Evolutionary conservation across 1,284 basidiomycete genomes (phyloP).

Genomic region (Trichosporon sp.): DNA sequence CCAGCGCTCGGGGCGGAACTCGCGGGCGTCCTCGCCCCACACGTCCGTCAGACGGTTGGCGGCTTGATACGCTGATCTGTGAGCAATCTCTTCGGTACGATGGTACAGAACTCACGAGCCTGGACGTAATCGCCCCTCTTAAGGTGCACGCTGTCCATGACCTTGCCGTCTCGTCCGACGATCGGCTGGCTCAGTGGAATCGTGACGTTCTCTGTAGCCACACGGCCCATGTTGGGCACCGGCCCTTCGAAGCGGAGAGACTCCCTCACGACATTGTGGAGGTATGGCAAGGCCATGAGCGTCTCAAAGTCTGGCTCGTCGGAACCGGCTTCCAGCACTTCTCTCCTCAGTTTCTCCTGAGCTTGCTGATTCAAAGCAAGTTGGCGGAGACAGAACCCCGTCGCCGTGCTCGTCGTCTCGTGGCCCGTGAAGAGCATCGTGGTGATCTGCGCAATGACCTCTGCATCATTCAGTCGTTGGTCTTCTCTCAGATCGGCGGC

Average conservation of each 20-base stretch:
- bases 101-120: conserved; percentile 64
- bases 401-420: conserved; percentile 71
- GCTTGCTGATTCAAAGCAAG: conserved; percentile 62
- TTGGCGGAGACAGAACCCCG: conserved; percentile 34
- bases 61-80: conserved; percentile 40
- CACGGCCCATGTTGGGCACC: conserved; percentile 58
- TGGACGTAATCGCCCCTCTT: conserved; percentile 47
- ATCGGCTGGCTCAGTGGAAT: conserved; percentile 63
- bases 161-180: conserved; percentile 52
- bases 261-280: conserved; percentile 70
- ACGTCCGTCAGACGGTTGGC: conserved; percentile 65
- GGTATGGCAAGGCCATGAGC: conserved; percentile 61
- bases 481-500: conserved; percentile 58
- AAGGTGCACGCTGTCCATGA: conserved; percentile 48
- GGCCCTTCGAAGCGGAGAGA: conserved; percentile 68
- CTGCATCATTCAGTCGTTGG: conserved; percentile 66
- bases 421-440: conserved; percentile 72
- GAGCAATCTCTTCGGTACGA: conserved; percentile 45
- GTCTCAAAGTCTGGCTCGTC: conserved; percentile 15
- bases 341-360: conserved; percentile 63
- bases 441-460: conserved; percentile 73
- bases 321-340: conserved; percentile 52
- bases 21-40: conserved; percentile 70
- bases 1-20: conserved; percentile 61
- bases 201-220: conserved; percentile 62